Base-by-base conservation (phyloP, 75 land plant species). In the Gnetum montanum region DNA sequence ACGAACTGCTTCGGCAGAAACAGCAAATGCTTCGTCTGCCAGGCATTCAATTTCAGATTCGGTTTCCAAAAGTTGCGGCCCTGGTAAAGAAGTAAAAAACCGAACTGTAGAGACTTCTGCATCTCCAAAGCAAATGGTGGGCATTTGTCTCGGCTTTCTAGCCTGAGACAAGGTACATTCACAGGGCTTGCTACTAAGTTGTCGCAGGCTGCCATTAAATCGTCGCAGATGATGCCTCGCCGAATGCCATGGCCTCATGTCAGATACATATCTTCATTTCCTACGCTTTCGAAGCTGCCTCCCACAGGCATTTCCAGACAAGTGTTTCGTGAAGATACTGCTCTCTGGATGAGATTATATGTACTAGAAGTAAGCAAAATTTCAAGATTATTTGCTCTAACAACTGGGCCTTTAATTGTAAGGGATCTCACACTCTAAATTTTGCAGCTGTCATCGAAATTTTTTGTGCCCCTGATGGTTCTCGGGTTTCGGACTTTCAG, bases 171-270 rank as follows among this genome's bases (percentile, higher is more conserved):
- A 28, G 38, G 27, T 46, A 13, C 6, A 45, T 36, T 36, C 66
- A 31, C 38, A 34, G 31, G 10, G 26, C 22, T 29, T 61, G 46
- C 56, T 26, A 47, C n/a, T n/a, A n/a, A 27, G 57, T 67, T 40
- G 36, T 19, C 3, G 16, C 47, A 29, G 38, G 18, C 53, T 8
- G 56, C 59, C 31, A 12, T 35, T 31, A 63, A 34, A n/a, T 46
- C 63, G 29, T 54, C 67, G 2, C 72, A 70, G 24, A 31, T 57
- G n/a, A 53, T 58, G 48, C 49, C 62, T 18, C 46, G 43, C 29
- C 31, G 45, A 13, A 37, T 57, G 35, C 58, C 49, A 40, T 67
- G 72, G 72, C 70, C 67, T 36, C 72, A 71, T 24, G 61, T 67
- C 40, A 31, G 45, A 43, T 16, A 40, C 28, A 26, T 11, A 18